A percentile compares a stretch with the other conserved stretches of the same genome.
phyloP scores from a whole-genome alignment of 345 rosid species.

The Balakata baccata region DNA sequence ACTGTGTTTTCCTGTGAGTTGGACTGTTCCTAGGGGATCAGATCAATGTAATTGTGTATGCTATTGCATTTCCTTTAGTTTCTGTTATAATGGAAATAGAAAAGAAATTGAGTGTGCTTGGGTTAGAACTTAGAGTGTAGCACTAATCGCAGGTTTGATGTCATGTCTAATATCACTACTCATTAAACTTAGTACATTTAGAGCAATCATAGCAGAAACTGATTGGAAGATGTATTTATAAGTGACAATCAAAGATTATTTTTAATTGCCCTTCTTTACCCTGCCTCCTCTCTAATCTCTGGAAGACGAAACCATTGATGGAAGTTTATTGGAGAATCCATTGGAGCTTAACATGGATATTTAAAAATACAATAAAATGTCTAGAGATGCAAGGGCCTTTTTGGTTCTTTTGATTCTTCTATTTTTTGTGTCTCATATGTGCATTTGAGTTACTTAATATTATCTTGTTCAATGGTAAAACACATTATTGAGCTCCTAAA shows the following conservation, averaged over 20 bases:
- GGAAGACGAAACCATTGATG: neutral
- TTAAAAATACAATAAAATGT: neutral
- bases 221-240: neutral
- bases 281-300: neutral
- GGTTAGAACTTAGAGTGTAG: neutral
- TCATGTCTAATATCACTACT: neutral
- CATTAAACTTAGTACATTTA: neutral
- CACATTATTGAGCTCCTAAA: neutral
- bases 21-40: neutral
- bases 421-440: no score
- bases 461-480: neutral
- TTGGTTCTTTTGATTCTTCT: no score
- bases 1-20: neutral
- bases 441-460: no score
- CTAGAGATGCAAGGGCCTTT: neutral
- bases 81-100: neutral
- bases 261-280: neutral
- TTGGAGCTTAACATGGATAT: neutral
- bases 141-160: no score
- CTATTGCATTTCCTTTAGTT: neutral
- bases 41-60: neutral
- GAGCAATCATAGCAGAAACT: neutral
- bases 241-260: neutral
- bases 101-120: neutral
- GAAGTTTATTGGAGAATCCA: no score